A percentile compares a stretch with the other conserved stretches of the same genome.
These are phyloP conservation scores for Penstemon barbatus DNA, from an alignment of 257 asterid species.

Conservation along the genomic window DNA sequence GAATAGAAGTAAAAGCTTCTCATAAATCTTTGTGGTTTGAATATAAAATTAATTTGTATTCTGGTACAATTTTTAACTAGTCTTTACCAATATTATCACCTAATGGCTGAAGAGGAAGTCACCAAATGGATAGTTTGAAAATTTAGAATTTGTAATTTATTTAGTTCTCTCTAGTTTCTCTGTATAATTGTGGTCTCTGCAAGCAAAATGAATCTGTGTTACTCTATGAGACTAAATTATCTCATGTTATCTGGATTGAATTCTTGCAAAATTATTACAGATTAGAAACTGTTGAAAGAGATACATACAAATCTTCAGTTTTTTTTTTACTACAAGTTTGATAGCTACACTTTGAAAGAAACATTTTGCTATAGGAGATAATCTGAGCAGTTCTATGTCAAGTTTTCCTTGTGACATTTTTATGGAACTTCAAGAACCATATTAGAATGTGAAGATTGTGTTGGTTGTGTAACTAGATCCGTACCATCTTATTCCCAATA, in stretches of 20 bases:
- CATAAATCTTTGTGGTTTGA: slow-evolving; percentile 1
- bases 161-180: not conserved
- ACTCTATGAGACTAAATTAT: slow-evolving; percentile 5
- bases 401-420: not conserved
- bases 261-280: not conserved
- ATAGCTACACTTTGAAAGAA: not conserved
- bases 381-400: not conserved
- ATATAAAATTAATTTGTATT: not conserved
- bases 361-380: not conserved
- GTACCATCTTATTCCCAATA: not conserved
- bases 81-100: not conserved
- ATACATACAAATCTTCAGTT: not conserved
- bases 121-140: slow-evolving; percentile 13
- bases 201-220: slow-evolving; percentile 4
- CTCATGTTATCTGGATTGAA: not conserved
- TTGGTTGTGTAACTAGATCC: not conserved
- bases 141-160: not conserved
- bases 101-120: not conserved
- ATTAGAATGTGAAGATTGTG: not conserved
- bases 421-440: not conserved
- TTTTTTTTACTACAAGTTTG: not conserved
- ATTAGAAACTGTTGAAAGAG: not conserved
- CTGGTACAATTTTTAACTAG: not conserved
- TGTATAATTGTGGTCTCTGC: slow-evolving; percentile 5
- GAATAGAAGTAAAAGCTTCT: not conserved